Evolutionary conservation across 768 basidiomycete species (phyloP).

Genomic region (Tricholoma sp.): DNA sequence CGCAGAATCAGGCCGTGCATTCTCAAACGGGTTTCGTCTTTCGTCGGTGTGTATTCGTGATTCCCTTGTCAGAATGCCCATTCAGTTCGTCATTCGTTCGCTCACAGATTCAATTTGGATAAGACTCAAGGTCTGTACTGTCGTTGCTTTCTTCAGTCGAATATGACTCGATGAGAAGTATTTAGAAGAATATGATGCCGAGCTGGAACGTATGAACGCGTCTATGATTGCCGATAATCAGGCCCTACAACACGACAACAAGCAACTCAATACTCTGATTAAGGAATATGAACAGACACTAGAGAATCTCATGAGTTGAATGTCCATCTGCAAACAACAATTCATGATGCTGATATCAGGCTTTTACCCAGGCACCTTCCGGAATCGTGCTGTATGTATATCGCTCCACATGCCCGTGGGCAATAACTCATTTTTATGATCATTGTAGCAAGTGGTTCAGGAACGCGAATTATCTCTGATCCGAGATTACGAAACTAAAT

Average conservation of each 20-base stretch:
- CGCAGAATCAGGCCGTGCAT: slow-evolving; percentile 80
- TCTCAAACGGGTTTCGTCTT: slow-evolving; percentile 90
- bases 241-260: slow-evolving; percentile 86
- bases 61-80: not conserved
- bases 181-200: slow-evolving; percentile 83
- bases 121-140: slow-evolving; percentile 63
- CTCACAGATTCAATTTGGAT: slow-evolving; percentile 82
- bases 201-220: slow-evolving; percentile 85
- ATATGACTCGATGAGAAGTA: not conserved
- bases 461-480: slow-evolving; percentile 86
- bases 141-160: slow-evolving; percentile 9
- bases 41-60: slow-evolving; percentile 50
- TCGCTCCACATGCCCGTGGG: not conserved
- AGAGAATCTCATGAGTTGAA: slow-evolving; percentile 84
- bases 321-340: slow-evolving; percentile 1
- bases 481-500: slow-evolving; percentile 83
- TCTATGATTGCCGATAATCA: slow-evolving; percentile 81
- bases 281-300: slow-evolving; percentile 97
- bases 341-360: not conserved
- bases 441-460: slow-evolving; percentile 79
- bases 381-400: slow-evolving; percentile 79
- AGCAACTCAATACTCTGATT: slow-evolving; percentile 83
- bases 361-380: slow-evolving; percentile 48
- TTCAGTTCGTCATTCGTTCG: not conserved
- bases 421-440: slow-evolving; percentile 6